phyloP scores from a whole-genome alignment of 2,329 filamentous ascomycete species.

The Phoma sp. region DNA sequence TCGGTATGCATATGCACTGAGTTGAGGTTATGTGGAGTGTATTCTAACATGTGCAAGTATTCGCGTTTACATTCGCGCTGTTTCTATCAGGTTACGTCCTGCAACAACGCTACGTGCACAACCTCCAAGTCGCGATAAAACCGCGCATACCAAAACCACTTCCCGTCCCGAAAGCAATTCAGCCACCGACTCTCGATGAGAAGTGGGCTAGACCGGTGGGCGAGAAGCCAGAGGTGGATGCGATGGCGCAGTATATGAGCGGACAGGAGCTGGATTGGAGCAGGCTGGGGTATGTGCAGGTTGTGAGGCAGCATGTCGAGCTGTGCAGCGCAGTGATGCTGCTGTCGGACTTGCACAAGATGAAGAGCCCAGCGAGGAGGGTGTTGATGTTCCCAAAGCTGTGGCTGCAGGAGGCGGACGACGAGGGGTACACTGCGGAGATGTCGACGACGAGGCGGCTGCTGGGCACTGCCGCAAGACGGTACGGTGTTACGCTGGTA shows the following conservation, averaged over 20 bases:
- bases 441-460: constrained; percentile 54
- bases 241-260: constrained; percentile 42
- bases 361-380: constrained; percentile 55
- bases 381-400: constrained; percentile 55
- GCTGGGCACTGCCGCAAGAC: constrained; percentile 54
- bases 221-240: constrained; percentile 33
- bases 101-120: constrained; percentile 83
- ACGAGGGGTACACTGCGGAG: constrained; percentile 51
- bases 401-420: constrained; percentile 46
- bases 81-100: constrained; percentile 88
- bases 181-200: constrained; percentile 43
- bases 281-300: constrained; percentile 56
- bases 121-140: constrained; percentile 76
- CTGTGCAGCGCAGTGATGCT: constrained; percentile 61
- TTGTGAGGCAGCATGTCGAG: constrained; percentile 54
- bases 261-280: constrained; percentile 54
- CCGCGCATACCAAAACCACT: constrained; percentile 56
- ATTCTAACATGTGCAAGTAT: constrained; percentile 55
- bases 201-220: constrained; percentile 49
- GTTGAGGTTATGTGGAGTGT: background rate
- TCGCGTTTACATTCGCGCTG: constrained; percentile 79
- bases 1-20: constrained; percentile 59
- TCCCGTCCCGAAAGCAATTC: constrained; percentile 41
- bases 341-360: constrained; percentile 54
- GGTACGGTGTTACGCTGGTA: constrained; percentile 55